A percentile compares a stretch with the other conserved stretches of the same genome.
Evolutionary conservation across 306 rosid species (phyloP).

Genomic region (Cicer arietinum): DNA sequence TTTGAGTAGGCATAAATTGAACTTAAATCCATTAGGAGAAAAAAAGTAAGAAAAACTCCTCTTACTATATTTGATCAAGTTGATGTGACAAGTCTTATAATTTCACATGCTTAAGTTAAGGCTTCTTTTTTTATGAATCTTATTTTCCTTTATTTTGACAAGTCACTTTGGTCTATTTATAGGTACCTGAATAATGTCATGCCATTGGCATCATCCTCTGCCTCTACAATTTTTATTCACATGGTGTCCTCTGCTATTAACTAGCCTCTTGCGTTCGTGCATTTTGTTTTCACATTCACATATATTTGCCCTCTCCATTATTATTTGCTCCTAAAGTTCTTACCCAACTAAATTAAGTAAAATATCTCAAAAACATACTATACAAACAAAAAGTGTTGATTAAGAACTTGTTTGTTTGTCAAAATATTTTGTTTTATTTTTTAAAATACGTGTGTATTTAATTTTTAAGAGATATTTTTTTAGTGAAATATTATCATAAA

Average conservation of each 20-base stretch:
- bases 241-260: neutral
- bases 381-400: neutral
- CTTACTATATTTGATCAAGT: neutral
- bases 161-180: conserved; percentile 21
- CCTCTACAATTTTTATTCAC: neutral
- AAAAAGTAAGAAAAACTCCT: neutral
- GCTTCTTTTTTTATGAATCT: conserved; percentile 6
- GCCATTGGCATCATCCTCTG: conserved; percentile 4
- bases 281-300: neutral
- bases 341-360: neutral
- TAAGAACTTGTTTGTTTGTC: too few relatives aligned
- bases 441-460: too few relatives aligned
- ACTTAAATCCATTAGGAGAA: neutral
- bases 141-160: conserved; percentile 7
- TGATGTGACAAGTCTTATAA: conserved; percentile 25
- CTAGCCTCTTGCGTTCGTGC: neutral
- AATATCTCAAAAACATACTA: neutral
- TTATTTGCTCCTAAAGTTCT: conserved; percentile 4
- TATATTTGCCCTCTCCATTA: neutral
- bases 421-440: too few relatives aligned
- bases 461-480: too few relatives aligned
- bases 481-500: too few relatives aligned
- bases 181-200: neutral
- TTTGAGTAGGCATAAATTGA: conserved; percentile 6
- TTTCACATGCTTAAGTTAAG: neutral